Percentiles rank a stretch among this genome's conserved stretches.
Evolutionary conservation across 495 filamentous ascomycete genomes (phyloP).

Genomic region (Penicillium cataractarum): DNA sequence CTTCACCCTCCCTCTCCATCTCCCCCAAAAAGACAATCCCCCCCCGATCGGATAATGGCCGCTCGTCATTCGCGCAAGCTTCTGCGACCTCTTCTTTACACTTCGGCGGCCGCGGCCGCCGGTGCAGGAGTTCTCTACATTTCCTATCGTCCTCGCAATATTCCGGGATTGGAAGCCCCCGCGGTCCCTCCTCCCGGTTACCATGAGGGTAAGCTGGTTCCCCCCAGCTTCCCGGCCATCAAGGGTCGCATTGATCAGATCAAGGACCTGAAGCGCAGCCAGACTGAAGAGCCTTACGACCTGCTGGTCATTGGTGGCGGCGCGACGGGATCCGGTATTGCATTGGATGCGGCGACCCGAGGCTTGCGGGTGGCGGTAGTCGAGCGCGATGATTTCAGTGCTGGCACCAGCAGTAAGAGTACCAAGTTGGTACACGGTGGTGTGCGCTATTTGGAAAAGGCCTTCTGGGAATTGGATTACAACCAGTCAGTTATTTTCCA

Average conservation of each 20-base stretch:
- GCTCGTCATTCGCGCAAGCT: constrained; percentile 59
- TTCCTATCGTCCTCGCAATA: constrained; percentile 81
- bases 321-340: constrained; percentile 90
- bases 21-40: background rate
- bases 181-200: constrained; percentile 82
- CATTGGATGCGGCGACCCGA: constrained; percentile 89
- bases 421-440: constrained; percentile 98
- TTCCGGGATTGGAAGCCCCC: constrained; percentile 79
- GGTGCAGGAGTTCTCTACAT: constrained; percentile 73
- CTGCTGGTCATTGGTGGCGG: constrained; percentile 90
- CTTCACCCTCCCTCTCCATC: background rate
- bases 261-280: constrained; percentile 49
- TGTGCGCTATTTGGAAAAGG: constrained; percentile 95
- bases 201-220: constrained; percentile 74
- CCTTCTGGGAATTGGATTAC: constrained; percentile 95
- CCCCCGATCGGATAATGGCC: constrained; percentile 52
- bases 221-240: constrained; percentile 78
- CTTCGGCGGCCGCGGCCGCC: constrained; percentile 56
- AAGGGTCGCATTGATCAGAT: constrained; percentile 69
- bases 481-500: constrained; percentile 66
- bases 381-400: constrained; percentile 94
- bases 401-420: constrained; percentile 93
- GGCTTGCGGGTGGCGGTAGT: constrained; percentile 91
- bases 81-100: constrained; percentile 63
- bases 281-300: constrained; percentile 65